Percentiles rank a stretch among this genome's conserved stretches.
Evolutionary conservation across 2,329 filamentous ascomycete genomes (phyloP).

Genomic region (Alternaria ethzedia): DNA sequence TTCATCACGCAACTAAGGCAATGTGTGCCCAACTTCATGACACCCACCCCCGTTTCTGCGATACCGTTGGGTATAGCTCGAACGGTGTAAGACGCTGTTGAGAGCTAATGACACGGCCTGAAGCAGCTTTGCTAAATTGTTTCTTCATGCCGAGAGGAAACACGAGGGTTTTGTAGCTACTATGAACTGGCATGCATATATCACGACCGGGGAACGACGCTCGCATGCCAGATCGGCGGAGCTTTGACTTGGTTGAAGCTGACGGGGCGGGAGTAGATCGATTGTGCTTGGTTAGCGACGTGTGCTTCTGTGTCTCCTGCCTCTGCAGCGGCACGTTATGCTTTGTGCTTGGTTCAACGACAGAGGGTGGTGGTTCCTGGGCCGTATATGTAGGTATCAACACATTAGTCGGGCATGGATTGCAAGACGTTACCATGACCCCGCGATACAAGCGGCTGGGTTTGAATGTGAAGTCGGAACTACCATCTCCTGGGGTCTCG

Average conservation of each 20-base stretch:
- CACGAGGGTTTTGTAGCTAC: conserved; percentile 20
- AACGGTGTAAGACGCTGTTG: conserved; percentile 15
- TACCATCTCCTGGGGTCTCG: conserved; percentile 30
- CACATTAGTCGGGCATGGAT: conserved; percentile 13
- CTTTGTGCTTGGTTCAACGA: conserved; percentile 20
- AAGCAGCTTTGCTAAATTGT: conserved; percentile 18
- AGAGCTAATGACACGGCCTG: conserved; percentile 10
- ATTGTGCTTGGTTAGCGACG: conserved; percentile 8
- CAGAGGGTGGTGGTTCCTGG: conserved; percentile 21
- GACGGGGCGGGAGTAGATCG: conserved; percentile 3
- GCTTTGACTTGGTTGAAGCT: conserved; percentile 33
- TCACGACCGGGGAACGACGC: conserved; percentile 19
- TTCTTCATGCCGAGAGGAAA: conserved; percentile 19
- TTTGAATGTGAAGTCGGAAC: conserved; percentile 30
- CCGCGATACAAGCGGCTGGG: conserved; percentile 19
- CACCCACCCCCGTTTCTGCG: conserved; percentile 4
- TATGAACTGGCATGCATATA: conserved; percentile 29
- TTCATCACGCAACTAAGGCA: conserved; percentile 15
- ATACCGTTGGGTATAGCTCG: conserved; percentile 17
- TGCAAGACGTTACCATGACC: conserved; percentile 25
- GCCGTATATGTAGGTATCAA: conserved; percentile 2
- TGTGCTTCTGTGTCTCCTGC: background rate
- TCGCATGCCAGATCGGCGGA: conserved; percentile 35
- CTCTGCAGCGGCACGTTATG: conserved; percentile 19
- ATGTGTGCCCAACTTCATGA: conserved; percentile 20